Evolutionary conservation across 192 early-diverging fungal species (phyloP), one percentile per base, ranked within the genome.

Genomic region (Entomortierella parvispora): DNA sequence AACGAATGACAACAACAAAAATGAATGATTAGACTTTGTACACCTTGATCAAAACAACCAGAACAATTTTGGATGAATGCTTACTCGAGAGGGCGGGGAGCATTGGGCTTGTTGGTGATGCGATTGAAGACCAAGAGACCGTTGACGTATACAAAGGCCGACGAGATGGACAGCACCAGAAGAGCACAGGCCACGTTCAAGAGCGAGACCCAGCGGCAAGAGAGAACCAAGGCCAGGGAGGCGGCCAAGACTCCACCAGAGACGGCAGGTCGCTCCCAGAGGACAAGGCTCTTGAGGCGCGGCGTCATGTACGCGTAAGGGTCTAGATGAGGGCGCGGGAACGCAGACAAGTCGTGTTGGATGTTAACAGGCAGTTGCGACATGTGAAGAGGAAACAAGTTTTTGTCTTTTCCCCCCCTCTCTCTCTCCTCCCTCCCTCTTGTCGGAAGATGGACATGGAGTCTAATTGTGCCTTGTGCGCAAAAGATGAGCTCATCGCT

Each of bases 151-250:
- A 77, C 33, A 45, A 77, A 77, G n/a, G 72, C 61, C 29, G 44
- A 64, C 9, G 72, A 60, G 58, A 68, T 77, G 20, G 64, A 65
- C 50, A 68, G 61, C 53, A 77, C 59, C 18, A 77, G 48, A 46
- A 55, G 52, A 3, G 72, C 72, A 28, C 72, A 77, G n/a, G 60
- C 65, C 23, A 77, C 52, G 46, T 77, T 77, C 26, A 77, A 31
- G 25, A 77, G 65, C 34, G 72, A 77, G 60, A 77, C 43, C 72
- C 72, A 77, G 7, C 72, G 58, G 72, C 72, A 77, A 34, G 72
- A 62, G 59, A 77, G 72, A 43, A 77, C 65, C 25, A 77, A 28
- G 59, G 65, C 72, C 6, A 77, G 26, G 10, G 72, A 68, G 0
- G 64, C 14, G 11, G 58, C 72, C 0, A 77, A 40, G 20, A 68